Percentiles rank a stretch among this genome's conserved stretches.
Evolutionary conservation across 345 rosid species (phyloP).

Genomic region (Aquilaria sinensis): DNA sequence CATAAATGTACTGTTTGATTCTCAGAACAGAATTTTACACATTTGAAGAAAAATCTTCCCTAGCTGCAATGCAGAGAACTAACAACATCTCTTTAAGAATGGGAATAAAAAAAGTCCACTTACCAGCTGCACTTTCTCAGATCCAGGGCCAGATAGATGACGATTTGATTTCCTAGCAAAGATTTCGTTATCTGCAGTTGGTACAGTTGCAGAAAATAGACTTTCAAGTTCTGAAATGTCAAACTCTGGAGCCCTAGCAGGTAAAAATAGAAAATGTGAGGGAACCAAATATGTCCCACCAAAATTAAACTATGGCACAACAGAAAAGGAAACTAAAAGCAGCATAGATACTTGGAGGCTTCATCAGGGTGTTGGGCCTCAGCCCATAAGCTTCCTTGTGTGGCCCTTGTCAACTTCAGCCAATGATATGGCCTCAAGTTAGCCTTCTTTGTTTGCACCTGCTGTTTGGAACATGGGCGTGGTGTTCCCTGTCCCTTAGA

Average conservation of each 20-base stretch:
- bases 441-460: slow-evolving; percentile 43
- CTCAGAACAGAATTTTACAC: too few species aligned
- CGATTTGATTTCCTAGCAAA: slow-evolving; percentile 42
- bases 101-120: slow-evolving; percentile 8
- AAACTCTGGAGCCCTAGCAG: slow-evolving; percentile 59
- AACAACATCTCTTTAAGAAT: not conserved
- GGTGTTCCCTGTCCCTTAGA: slow-evolving; percentile 41
- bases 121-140: slow-evolving; percentile 81
- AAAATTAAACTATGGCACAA: not conserved
- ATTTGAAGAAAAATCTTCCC: too few species aligned
- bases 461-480: slow-evolving; percentile 33
- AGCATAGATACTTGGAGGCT: slow-evolving; percentile 39
- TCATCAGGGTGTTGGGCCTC: slow-evolving; percentile 67
- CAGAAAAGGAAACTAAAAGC: slow-evolving; percentile 5
- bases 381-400: slow-evolving; percentile 81
- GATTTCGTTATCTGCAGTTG: slow-evolving; percentile 44
- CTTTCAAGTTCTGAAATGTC: slow-evolving; percentile 71
- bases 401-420: slow-evolving; percentile 72
- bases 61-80: too few species aligned
- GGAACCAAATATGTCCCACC: slow-evolving; percentile 9
- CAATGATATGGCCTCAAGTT: slow-evolving; percentile 81
- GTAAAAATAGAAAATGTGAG: slow-evolving; percentile 2
- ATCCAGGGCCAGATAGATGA: slow-evolving; percentile 32
- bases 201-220: slow-evolving; percentile 60
- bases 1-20: too few species aligned